These are phyloP conservation scores for Cercospora beticola DNA, from an alignment of 2,329 filamentous ascomycete species.

Conservation along the genomic window DNA sequence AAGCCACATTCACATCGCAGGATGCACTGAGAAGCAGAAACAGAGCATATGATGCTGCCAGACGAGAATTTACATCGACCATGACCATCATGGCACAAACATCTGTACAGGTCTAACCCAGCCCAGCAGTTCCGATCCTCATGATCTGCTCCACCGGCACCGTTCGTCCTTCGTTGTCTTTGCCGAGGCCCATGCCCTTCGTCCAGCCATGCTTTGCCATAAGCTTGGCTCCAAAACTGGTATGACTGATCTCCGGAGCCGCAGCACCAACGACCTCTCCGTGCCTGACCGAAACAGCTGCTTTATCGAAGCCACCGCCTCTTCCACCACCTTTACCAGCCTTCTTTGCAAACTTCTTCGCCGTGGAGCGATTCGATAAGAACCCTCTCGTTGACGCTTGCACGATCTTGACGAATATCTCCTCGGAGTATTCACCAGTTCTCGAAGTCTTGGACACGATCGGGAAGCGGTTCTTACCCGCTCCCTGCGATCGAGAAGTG, in stretches of 20 bases:
- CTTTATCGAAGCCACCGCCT: slow-evolving; percentile 40
- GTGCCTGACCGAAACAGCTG: slow-evolving; percentile 64
- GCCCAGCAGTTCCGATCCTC: slow-evolving; percentile 79
- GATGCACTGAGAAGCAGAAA: not conserved
- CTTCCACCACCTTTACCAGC: slow-evolving; percentile 39
- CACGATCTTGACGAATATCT: slow-evolving; percentile 50
- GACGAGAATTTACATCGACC: not conserved
- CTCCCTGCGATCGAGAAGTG: slow-evolving; percentile 80
- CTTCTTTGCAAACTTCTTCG: slow-evolving; percentile 41
- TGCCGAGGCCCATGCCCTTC: slow-evolving; percentile 78
- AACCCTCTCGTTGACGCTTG: slow-evolving; percentile 49
- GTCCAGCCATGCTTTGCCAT: slow-evolving; percentile 98
- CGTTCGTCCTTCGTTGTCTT: slow-evolving; percentile 79
- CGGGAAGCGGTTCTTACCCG: slow-evolving; percentile 70
- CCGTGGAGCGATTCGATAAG: slow-evolving; percentile 41
- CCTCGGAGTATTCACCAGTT: slow-evolving; percentile 61
- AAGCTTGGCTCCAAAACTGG: slow-evolving; percentile 82
- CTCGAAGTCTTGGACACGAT: slow-evolving; percentile 71
- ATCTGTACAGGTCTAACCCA: slow-evolving; percentile 54
- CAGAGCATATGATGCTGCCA: not conserved
- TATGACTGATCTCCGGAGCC: slow-evolving; percentile 77
- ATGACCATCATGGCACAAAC: not conserved
- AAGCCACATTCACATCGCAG: not conserved
- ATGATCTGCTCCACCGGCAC: slow-evolving; percentile 84
- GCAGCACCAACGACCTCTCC: slow-evolving; percentile 85